Evolutionary conservation across 1,139 yeast species (phyloP), one percentile per base, ranked within the genome.

Genomic region (Wickerhamiella pararugosa): DNA sequence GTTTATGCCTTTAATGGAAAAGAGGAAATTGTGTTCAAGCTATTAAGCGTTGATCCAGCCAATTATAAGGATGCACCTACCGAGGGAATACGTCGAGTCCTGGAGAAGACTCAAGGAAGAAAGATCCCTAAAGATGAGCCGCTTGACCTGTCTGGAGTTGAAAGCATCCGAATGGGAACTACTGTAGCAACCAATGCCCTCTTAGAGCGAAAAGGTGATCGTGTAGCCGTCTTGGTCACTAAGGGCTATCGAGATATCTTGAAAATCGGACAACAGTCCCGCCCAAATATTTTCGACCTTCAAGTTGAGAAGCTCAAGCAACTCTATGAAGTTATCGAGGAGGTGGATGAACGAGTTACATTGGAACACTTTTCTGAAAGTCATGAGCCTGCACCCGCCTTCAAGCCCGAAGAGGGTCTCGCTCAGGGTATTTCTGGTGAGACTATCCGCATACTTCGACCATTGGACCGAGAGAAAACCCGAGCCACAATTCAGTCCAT

Each of bases 31-130:
- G 76, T 79, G 5, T 68, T 77, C 45, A 86, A 86, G 59, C 63
- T 86, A 34, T 66, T 87, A 28, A 83, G 94, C 1, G 94, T 80
- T 6, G 95, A 87, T 56, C 94, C 95, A 0, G 65, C 70, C 36
- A 86, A 86, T 62, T 86, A 87, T 57, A 63, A 67, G 4, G 96
- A 87, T 66, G 94, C 96, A 1, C 94, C 94, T 4, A 68, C 87
- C 10, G 96, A 86, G 62, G 96, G 94, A 5, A 82, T 87, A 38
- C 67, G 96, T 48, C 63, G 93, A 41, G 71, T 83, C 0, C 61
- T 87, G 46, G 92, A 81, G 55, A 61, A 63, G 32, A 73, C 71
- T 45, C 69, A 73, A 1, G 70, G 71, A 0, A 58, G 54, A 4
- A 43, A 57, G 7, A 79, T 80, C 35, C 59, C 64, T 2, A 53